These are phyloP conservation scores for Actinomucor elegans DNA, from an alignment of 371 early-diverging fungal species.

Conservation along the genomic window DNA sequence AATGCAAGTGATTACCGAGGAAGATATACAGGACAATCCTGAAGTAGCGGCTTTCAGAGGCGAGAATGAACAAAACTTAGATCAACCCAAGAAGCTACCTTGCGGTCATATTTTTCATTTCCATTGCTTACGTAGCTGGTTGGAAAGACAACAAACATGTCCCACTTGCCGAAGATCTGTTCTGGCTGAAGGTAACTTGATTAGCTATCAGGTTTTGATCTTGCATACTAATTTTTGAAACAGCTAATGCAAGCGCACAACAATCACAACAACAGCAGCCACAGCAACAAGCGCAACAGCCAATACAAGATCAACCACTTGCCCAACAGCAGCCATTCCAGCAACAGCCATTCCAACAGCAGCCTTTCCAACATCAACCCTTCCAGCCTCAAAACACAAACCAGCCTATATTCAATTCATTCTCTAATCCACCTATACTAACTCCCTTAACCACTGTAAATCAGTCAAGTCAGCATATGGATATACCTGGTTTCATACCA, in stretches of 20 bases:
- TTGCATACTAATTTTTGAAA: no score
- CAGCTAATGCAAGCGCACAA: background rate
- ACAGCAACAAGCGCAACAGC: conserved; percentile 4
- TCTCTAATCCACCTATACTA: background rate
- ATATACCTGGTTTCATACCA: conserved; percentile 34
- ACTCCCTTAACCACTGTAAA: conserved; percentile 12
- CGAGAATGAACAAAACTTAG: conserved; percentile 35
- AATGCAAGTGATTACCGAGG: conserved; percentile 54
- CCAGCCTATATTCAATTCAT: background rate
- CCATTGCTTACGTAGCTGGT: conserved; percentile 96
- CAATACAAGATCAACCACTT: conserved; percentile 9
- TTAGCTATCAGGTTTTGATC: no score
- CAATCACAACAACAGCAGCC: conserved; percentile 11
- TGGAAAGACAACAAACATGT: conserved; percentile 98
- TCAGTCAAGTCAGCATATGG: conserved; percentile 5
- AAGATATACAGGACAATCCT: conserved; percentile 11
- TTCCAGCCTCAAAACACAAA: background rate
- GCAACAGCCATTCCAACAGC: conserved; percentile 26
- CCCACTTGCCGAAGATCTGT: conserved; percentile 89
- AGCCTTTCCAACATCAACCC: conserved; percentile 8
- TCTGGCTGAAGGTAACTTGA: conserved; percentile 33
- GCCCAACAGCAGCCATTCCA: conserved; percentile 13
- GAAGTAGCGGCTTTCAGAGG: conserved; percentile 22
- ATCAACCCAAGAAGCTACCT: conserved; percentile 90
- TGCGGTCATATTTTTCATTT: conserved; percentile 99